phyloP scores from a whole-genome alignment of 306 rosid genomes.

The Prunus mume region DNA sequence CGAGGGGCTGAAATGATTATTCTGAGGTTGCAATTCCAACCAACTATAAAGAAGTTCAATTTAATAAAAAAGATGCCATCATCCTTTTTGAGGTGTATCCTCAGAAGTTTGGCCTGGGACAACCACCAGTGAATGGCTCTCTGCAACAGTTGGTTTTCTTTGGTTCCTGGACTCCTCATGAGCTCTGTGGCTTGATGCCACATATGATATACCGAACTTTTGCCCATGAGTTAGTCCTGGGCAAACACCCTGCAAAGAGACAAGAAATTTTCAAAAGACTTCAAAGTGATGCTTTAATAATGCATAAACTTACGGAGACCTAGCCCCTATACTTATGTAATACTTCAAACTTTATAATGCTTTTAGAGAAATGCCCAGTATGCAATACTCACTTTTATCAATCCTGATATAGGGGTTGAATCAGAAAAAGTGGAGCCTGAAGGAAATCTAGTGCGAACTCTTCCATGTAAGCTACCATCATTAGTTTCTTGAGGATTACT shows the following conservation, averaged over 20 bases:
- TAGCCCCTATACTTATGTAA: not conserved
- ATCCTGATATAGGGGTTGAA: constrained; percentile 53
- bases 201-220: constrained; percentile 58
- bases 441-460: constrained; percentile 37
- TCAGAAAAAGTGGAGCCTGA: constrained; percentile 44
- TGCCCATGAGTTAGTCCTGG: constrained; percentile 80
- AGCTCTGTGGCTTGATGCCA: constrained; percentile 31
- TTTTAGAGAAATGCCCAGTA: not conserved
- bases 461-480: constrained; percentile 42
- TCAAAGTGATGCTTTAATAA: not conserved
- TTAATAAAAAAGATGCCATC: constrained; percentile 4
- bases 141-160: constrained; percentile 39
- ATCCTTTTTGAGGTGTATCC: constrained; percentile 28
- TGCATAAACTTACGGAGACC: not conserved
- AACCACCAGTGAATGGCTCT: constrained; percentile 45
- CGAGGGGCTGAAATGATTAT: constrained; percentile 16
- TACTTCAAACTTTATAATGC: not conserved
- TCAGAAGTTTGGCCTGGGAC: constrained; percentile 42
- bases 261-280: constrained; percentile 16
- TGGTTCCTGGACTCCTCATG: constrained; percentile 31
- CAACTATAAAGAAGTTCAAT: constrained; percentile 13
- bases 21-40: constrained; percentile 15
- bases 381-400: constrained; percentile 59
- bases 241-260: constrained; percentile 73
- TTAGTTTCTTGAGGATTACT: constrained; percentile 60